Base-by-base conservation (phyloP, 116 monocot species). In the Posidonia oceanica region DNA sequence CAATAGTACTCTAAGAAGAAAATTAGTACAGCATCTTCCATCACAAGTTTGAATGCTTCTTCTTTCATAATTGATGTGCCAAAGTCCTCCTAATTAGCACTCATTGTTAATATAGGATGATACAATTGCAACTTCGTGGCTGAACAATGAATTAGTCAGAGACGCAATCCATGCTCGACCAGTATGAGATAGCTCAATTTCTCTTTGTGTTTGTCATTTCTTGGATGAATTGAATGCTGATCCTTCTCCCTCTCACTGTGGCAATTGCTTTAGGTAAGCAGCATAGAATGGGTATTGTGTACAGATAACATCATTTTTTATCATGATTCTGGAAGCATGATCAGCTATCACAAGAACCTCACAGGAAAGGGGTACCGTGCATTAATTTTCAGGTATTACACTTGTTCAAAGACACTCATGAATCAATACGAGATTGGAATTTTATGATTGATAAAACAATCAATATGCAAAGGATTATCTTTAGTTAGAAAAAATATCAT, bases 311-410 rank as follows among this genome's bases (percentile, higher is more conserved):
- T 95, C 23, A 11, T 72, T 1, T 91, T 83, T 67, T 0, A 42
- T 69, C 92, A 88, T 63, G 92, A 92, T 76, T 79, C 88, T 75
- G 92, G 92, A 67, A 92, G 92, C 78, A 92, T 92, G 91, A 95
- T 95, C 22, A 75, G 72, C 40, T 95, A 91, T 78, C 95, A 95
- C 78, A 86, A 71, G 72, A 83, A 88, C 63, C 86, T 91, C 14
- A 91, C 84, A 20, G 7, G 58, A 3, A 66, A 74, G 56, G 91
- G 86, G 55, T 95, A 95, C 62, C 88, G 83, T 72, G 88, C 79
- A 52, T 75, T 95, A 38, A 88, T 95, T 61, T 95, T 74, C 69
- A 95, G 95, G 95, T 91, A 74, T 4, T 67, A 48, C 12, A 48
- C 48, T 48, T 48, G 48, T 48, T 48, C 7, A 48, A 48, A 48